Evolutionary conservation across 768 basidiomycete species (phyloP), one percentile per base, ranked within the genome.

Genomic region (Pulveroboletus ravenelii): DNA sequence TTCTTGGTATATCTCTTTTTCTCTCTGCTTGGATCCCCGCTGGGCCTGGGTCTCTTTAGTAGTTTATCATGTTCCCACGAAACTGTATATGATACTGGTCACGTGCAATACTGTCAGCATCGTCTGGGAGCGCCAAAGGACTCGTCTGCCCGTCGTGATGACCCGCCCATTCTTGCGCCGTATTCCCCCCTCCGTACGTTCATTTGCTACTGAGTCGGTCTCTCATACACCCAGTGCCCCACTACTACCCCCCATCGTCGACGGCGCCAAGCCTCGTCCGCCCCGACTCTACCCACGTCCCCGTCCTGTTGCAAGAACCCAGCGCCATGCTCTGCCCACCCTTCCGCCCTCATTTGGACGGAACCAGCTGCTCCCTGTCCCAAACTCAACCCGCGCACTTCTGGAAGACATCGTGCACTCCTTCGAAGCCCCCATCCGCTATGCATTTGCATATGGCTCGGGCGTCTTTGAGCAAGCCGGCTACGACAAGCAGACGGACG

Each of bases 391-490:
- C 3, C 80, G 90, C 5, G 84, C 87, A 3, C 72, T 92, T 23
- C 77, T 95, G 14, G 89, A 93, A 62, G 75, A 78, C 52, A 85
- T 97, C 50, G 85, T 96, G 31, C 72, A 74, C 13, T 76, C 81
- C 42, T 95, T 97, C 61, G 79, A 91, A 37, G 90, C 91, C 0
- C 94, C 94, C 10, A 89, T 97, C 43, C 85, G 94, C 18, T 98
- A 95, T 74, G 96, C 94, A 1, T 93, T 97, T 63, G 96, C 96
- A 0, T 99, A 98, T 64, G 96, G 96, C 12, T 92, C 88, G 3
- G 96, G 95, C 0, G 93, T 98, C 2, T 96, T 96, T 59, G 82
- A 89, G 62, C 96, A 99, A 69, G 84, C 85, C 48, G 90, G 94
- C 15, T 89, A 94, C 59, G 56, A 60, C 52, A 54, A 65, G 31